phyloP scores from a whole-genome alignment of 345 rosid species.

The Ricinus communis region DNA sequence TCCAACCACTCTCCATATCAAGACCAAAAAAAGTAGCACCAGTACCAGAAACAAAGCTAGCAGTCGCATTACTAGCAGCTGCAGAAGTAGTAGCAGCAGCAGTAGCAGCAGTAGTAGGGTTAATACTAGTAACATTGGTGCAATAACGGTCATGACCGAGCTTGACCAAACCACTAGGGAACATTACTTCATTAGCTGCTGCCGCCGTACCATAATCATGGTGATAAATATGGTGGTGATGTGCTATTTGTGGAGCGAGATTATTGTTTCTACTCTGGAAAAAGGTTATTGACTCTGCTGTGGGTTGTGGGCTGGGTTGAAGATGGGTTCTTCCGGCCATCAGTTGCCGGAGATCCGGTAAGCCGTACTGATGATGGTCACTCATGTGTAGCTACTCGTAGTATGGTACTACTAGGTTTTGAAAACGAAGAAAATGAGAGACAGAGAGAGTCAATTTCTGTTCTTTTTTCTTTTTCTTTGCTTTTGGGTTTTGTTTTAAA shows the following conservation, averaged over 20 bases:
- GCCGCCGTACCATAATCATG: conserved; percentile 9
- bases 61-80: conserved; percentile 14
- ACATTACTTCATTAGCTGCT: conserved; percentile 7
- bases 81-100: background rate
- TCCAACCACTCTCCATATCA: conserved; percentile 35
- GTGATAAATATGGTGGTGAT: conserved; percentile 12
- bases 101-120: conserved; percentile 1
- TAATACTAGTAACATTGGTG: conserved; percentile 7
- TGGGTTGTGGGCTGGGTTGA: conserved; percentile 31
- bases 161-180: conserved; percentile 29
- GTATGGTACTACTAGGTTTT: background rate
- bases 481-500: no score
- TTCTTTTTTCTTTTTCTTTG: no score
- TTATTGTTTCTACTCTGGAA: conserved; percentile 14
- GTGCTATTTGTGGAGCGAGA: conserved; percentile 22
- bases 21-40: conserved; percentile 24
- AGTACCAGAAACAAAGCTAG: conserved; percentile 20
- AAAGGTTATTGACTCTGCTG: conserved; percentile 36
- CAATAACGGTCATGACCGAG: conserved; percentile 18
- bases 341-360: conserved; percentile 67
- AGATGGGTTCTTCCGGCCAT: conserved; percentile 46
- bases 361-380: conserved; percentile 38
- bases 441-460: background rate
- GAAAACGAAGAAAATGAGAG: background rate
- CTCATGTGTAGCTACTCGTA: background rate